phyloP scores from a whole-genome alignment of 176 grass and related monocot species.

The Oryza glumipatula region DNA sequence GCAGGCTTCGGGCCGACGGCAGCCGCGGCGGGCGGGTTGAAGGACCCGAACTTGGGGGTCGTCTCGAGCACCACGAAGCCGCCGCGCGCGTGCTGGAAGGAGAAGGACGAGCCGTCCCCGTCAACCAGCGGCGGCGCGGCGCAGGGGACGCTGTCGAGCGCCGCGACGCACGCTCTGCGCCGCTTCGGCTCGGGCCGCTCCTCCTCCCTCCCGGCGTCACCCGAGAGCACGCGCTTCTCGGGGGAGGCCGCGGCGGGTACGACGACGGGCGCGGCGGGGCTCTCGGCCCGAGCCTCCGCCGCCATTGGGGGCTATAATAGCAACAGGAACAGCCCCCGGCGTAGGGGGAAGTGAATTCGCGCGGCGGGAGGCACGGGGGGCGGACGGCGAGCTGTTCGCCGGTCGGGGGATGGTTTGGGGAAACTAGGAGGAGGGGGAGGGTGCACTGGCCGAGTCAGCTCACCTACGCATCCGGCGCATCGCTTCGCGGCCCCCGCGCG shows the following conservation, averaged over 20 bases:
- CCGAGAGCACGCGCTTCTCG: slow-evolving; percentile 27
- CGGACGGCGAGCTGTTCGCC: neutral
- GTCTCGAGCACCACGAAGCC: slow-evolving; percentile 66
- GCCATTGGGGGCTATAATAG: slow-evolving; percentile 23
- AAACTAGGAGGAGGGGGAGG: neutral
- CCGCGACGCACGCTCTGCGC: slow-evolving; percentile 58
- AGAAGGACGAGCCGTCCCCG: slow-evolving; percentile 57
- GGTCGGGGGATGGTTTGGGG: slow-evolving; percentile 3
- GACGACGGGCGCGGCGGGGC: slow-evolving; percentile 26
- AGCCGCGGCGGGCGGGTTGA: slow-evolving; percentile 45
- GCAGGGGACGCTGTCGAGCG: slow-evolving; percentile 54
- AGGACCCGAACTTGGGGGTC: slow-evolving; percentile 91
- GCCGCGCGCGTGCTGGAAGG: slow-evolving; percentile 64
- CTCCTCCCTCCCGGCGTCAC: neutral
- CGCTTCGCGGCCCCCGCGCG: neutral
- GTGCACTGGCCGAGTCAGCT: neutral
- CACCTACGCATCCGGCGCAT: neutral
- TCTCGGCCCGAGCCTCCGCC: slow-evolving; percentile 73
- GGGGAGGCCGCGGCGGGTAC: neutral
- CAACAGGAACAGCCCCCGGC: neutral
- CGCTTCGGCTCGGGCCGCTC: slow-evolving; percentile 53
- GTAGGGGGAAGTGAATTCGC: neutral
- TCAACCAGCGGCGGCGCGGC: neutral
- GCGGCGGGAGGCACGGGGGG: neutral
- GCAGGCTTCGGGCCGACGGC: slow-evolving; percentile 12